Percentiles rank a stretch among this genome's conserved stretches.
Conservation (phyloP, 192 early-diverging fungal species). For the Entomortierella lignicola region DNA sequence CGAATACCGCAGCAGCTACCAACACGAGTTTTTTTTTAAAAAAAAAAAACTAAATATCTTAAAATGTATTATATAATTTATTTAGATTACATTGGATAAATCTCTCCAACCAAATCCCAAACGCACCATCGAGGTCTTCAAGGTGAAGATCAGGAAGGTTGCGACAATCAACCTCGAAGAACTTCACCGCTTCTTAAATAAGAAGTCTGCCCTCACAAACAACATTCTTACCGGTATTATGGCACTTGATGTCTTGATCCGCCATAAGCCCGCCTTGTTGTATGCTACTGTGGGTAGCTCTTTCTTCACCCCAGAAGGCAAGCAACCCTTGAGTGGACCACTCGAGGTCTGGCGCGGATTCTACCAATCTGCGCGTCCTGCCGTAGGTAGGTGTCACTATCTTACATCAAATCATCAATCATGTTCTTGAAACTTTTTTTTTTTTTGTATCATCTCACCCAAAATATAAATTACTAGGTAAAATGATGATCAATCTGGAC, state of each 20-base stretch:
- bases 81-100: slow-evolving; percentile 9
- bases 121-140: slow-evolving; percentile 66
- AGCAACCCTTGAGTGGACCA: slow-evolving; percentile 67
- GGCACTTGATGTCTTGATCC: slow-evolving; percentile 83
- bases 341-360: slow-evolving; percentile 92
- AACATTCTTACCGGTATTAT: slow-evolving; percentile 65
- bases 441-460: not conserved
- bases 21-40: no score
- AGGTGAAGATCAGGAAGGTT: slow-evolving; percentile 70
- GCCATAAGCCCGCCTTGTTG: slow-evolving; percentile 77
- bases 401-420: not conserved
- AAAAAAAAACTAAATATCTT: no score
- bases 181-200: slow-evolving; percentile 64
- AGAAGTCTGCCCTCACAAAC: slow-evolving; percentile 56
- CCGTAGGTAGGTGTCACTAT: slow-evolving; percentile 57
- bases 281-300: slow-evolving; percentile 88
- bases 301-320: slow-evolving; percentile 83
- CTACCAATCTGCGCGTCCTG: slow-evolving; percentile 86
- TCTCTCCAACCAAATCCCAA: slow-evolving; percentile 29
- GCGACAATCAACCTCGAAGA: slow-evolving; percentile 76
- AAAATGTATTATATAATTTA: no score
- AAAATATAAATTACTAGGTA: slow-evolving; percentile 34
- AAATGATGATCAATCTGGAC: slow-evolving; percentile 79
- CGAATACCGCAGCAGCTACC: no score
- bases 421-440: not conserved